Conservation (phyloP, 2,329 filamentous ascomycete species). For the Beauveria caledonica region DNA sequence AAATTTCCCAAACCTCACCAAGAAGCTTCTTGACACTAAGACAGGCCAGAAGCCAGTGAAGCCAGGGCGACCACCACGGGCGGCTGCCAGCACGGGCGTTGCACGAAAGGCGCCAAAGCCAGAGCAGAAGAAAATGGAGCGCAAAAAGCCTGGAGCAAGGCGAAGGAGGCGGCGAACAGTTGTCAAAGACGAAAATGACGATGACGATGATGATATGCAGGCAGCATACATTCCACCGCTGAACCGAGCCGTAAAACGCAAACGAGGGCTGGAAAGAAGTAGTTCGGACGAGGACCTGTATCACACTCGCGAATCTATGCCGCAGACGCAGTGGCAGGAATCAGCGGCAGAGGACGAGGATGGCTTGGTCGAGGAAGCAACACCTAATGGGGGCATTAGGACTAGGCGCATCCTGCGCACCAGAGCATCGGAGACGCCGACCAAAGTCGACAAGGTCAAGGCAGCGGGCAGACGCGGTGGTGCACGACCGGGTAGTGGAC, state of each 20-base stretch:
- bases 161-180: constrained; percentile 17
- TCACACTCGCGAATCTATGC: neutral
- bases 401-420: constrained; percentile 11
- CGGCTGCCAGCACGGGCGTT: constrained; percentile 15
- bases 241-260: constrained; percentile 4
- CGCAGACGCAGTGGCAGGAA: constrained; percentile 4
- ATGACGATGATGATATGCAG: neutral
- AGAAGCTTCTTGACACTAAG: constrained; percentile 33
- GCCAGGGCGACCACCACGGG: constrained; percentile 14
- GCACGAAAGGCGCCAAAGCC: constrained; percentile 18
- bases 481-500: constrained; percentile 30
- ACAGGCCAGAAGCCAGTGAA: constrained; percentile 24
- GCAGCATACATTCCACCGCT: neutral
- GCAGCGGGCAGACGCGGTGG: constrained; percentile 29
- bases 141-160: constrained; percentile 15
- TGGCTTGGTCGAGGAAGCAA: constrained; percentile 15
- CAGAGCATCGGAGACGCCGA: constrained; percentile 16
- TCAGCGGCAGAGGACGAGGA: constrained; percentile 3
- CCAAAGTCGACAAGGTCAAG: constrained; percentile 20
- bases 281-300: constrained; percentile 1
- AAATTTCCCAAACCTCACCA: constrained; percentile 53
- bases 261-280: neutral
- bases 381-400: neutral
- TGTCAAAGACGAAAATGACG: neutral
- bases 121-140: constrained; percentile 18